Base-by-base conservation (phyloP, 177 flowering plant genomes). In the Vitis hybrid region DNA sequence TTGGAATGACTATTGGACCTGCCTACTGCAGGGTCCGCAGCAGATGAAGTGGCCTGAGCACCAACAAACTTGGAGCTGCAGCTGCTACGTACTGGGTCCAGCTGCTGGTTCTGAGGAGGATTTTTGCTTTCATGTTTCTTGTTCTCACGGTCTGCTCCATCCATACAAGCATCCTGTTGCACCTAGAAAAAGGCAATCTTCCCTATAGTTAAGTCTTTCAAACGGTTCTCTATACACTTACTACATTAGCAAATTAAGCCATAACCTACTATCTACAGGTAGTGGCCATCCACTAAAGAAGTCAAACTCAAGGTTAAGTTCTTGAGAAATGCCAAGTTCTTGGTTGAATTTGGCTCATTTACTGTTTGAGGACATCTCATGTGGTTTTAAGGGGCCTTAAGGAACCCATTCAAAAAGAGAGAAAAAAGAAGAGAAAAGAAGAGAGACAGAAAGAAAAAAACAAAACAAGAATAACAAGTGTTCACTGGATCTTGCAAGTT, bases 41-140 rank as follows among this genome's bases (percentile, higher is more conserved):
- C 51, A 49, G 76, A 73, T 63, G 78, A 70, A 62, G 71, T 64
- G 62, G 58, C 49, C 7, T 73, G 56, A 22, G 59, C 71, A 49
- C 69, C 83, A 33, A 47, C 53, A 31, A 70, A 69, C 47, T 69
- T 74, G 49, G 66, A 69, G 72, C 61, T 75, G 66, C 64, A 72
- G 31, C 64, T 73, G 31, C 64, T 65, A 24, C 31, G 54, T 57
- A 63, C 49, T 31, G 52, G 24, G 65, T 82, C 85, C 14, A 49
- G 53, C 60, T 76, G 83, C 78, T 82, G 85, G 55, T 73, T 83
- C 58, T 71, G 78, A 67, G 60, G 47, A 58, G 71, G 75, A 55
- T 68, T 71, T 57, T 70, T 75, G 59, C 69, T 73, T 59, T 59
- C 47, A 38, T 38, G 47, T 38, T 38, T 38, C 47, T 38, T 38